These are phyloP conservation scores for Wickerhamomyces rabaulensis DNA, from an alignment of 805 yeast species.

Conservation along the genomic window DNA sequence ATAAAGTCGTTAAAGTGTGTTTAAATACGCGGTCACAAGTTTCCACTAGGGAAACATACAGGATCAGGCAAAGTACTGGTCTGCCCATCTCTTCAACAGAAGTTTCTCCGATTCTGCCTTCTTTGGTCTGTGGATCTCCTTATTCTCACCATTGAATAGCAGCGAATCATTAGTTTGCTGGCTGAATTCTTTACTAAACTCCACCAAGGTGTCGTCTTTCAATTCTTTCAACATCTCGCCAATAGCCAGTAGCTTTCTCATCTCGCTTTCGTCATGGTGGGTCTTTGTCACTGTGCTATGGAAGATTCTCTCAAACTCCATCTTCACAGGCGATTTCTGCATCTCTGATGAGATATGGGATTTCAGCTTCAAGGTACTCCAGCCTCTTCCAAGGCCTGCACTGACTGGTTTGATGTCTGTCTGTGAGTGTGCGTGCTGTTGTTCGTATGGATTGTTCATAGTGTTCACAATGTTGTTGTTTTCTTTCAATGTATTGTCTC, in stretches of 20 bases:
- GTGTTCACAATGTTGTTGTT: slow-evolving; percentile 9
- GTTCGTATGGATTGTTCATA: neutral
- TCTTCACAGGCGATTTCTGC: neutral
- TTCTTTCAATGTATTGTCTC: slow-evolving; percentile 1
- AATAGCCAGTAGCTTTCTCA: slow-evolving; percentile 14
- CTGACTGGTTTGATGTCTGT: neutral
- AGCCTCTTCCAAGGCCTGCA: neutral
- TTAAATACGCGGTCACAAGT: neutral
- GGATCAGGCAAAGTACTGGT: slow-evolving; percentile 22
- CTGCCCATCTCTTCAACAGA: slow-evolving; percentile 46
- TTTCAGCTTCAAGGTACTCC: slow-evolving; percentile 1
- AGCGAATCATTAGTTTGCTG: neutral
- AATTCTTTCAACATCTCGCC: slow-evolving; percentile 10
- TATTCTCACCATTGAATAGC: neutral
- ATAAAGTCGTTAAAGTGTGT: neutral
- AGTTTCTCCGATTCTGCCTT: slow-evolving; percentile 34
- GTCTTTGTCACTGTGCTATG: slow-evolving; percentile 1
- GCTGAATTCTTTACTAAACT: slow-evolving; percentile 6
- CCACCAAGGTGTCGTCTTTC: slow-evolving; percentile 10
- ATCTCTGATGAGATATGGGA: neutral
- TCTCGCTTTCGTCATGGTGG: slow-evolving; percentile 10
- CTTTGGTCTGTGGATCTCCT: slow-evolving; percentile 6
- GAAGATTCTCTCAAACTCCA: slow-evolving; percentile 8
- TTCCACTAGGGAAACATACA: too few relatives aligned
- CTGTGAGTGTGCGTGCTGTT: neutral